Conservation (phyloP, 192 early-diverging fungal genomes). For the Umbelopsis sp. region DNA sequence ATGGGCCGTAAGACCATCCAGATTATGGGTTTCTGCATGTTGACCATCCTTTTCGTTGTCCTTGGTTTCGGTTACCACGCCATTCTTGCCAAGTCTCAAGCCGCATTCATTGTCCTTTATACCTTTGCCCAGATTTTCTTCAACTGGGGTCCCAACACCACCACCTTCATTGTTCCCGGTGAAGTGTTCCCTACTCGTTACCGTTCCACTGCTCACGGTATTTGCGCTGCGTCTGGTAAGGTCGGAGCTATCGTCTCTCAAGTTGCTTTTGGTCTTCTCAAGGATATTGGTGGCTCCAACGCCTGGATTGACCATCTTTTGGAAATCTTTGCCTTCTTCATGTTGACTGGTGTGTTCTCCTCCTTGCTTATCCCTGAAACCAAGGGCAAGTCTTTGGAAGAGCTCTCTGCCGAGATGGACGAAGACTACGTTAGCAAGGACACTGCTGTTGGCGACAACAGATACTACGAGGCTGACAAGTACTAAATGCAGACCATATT, state of each 20-base stretch:
- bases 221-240: slow-evolving; percentile 80
- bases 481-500: neutral
- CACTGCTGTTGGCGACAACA: neutral
- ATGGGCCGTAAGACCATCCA: slow-evolving; percentile 94
- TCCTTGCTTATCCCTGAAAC: slow-evolving; percentile 80
- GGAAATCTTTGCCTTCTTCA: slow-evolving; percentile 75
- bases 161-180: slow-evolving; percentile 84
- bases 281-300: slow-evolving; percentile 70
- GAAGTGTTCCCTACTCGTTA: slow-evolving; percentile 85
- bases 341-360: slow-evolving; percentile 68
- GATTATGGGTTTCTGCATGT: slow-evolving; percentile 81
- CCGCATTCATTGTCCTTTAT: slow-evolving; percentile 68
- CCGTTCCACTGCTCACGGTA: slow-evolving; percentile 80
- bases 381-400: slow-evolving; percentile 77
- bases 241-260: slow-evolving; percentile 77
- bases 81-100: slow-evolving; percentile 59
- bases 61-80: slow-evolving; percentile 72
- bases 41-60: slow-evolving; percentile 76
- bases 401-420: slow-evolving; percentile 56
- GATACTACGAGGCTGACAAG: neutral
- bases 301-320: slow-evolving; percentile 62
- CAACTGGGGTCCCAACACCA: slow-evolving; percentile 96
- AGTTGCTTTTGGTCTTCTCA: slow-evolving; percentile 70
- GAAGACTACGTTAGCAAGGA: slow-evolving; percentile 18
- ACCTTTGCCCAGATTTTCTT: slow-evolving; percentile 76